These are phyloP conservation scores for Alternaria brassicae DNA, from an alignment of 2,329 filamentous ascomycete genomes.

Conservation along the genomic window DNA sequence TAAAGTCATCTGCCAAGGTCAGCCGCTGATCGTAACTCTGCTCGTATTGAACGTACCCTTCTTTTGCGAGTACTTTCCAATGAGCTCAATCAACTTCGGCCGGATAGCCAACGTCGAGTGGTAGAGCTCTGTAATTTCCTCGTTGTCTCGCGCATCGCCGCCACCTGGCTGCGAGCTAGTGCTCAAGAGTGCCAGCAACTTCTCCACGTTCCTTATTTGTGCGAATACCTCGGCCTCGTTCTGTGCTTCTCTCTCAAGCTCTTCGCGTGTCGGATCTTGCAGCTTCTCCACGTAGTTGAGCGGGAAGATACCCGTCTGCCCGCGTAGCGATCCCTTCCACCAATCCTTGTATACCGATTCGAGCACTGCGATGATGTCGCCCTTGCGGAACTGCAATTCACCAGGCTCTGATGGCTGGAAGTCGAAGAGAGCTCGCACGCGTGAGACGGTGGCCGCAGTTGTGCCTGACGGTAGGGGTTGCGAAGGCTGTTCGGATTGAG, in stretches of 20 bases:
- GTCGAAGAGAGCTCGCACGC: conserved; percentile 91
- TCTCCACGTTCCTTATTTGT: conserved; percentile 79
- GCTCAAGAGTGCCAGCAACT: conserved; percentile 86
- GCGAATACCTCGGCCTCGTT: conserved; percentile 87
- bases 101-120: conserved; percentile 93
- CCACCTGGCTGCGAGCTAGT: conserved; percentile 65
- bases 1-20: conserved; percentile 81
- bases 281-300: conserved; percentile 99
- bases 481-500: conserved; percentile 53
- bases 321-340: conserved; percentile 96
- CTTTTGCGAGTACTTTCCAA: conserved; percentile 99
- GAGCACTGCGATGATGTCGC: conserved; percentile 94
- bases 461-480: conserved; percentile 78
- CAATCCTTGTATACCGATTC: conserved; percentile 99
- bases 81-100: conserved; percentile 95
- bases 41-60: conserved; percentile 69
- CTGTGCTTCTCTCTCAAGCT: conserved; percentile 92
- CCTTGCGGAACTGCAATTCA: conserved; percentile 94
- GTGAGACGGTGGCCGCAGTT: conserved; percentile 93
- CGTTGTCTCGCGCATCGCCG: conserved; percentile 83
- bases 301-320: conserved; percentile 96
- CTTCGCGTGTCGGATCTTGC: conserved; percentile 90
- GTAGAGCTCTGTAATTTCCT: conserved; percentile 91
- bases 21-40: conserved; percentile 1
- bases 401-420: conserved; percentile 93